Evolutionary conservation across 768 basidiomycete genomes (phyloP).

Genomic region (Sporobolomyces phaffii): DNA sequence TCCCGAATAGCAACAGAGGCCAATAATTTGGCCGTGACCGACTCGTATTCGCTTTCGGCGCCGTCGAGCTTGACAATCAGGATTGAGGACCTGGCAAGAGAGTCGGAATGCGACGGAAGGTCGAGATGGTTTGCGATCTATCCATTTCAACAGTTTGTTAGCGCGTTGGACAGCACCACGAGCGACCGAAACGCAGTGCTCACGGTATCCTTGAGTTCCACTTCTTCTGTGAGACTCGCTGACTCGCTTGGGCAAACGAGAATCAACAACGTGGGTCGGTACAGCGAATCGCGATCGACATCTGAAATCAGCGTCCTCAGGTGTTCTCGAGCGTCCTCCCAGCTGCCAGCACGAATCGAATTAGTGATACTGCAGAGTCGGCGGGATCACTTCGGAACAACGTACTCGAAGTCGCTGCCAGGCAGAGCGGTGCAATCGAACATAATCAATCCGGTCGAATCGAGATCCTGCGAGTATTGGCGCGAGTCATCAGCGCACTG

Average conservation of each 20-base stretch:
- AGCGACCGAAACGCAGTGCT: no score
- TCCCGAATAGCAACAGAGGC: background rate
- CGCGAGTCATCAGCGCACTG: background rate
- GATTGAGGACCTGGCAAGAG: background rate
- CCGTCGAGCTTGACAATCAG: background rate
- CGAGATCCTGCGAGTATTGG: constrained; percentile 5
- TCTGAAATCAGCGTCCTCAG: background rate
- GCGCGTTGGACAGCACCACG: background rate
- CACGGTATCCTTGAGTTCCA: no score
- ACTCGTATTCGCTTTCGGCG: constrained; percentile 3
- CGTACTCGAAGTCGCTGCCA: background rate
- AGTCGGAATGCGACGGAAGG: background rate
- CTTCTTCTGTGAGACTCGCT: no score
- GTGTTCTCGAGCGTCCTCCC: background rate
- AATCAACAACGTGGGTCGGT: constrained; percentile 9
- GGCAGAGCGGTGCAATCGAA: constrained; percentile 14
- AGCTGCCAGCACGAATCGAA: background rate
- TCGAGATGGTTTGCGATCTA: constrained; percentile 6
- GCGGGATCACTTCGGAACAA: no score
- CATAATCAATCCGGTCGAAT: constrained; percentile 13
- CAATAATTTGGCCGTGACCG: background rate
- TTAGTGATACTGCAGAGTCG: background rate
- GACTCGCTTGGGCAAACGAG: constrained; percentile 10
- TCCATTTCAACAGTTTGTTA: no score
- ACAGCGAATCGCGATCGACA: constrained; percentile 1